Evolutionary conservation across 345 rosid genomes (phyloP).

Genomic region (Heritiera fomes): DNA sequence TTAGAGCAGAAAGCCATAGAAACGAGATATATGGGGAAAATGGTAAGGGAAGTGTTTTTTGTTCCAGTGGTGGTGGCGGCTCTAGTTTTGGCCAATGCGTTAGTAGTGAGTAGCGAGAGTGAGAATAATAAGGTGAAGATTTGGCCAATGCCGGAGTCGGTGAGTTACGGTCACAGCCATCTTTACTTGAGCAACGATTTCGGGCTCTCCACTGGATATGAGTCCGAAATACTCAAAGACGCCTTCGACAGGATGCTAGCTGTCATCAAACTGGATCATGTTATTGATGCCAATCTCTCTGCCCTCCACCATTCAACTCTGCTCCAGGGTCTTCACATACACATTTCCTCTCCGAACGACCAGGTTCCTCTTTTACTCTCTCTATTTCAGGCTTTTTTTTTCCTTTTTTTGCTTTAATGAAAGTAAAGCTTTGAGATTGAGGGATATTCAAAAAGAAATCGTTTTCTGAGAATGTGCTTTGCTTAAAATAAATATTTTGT

Average conservation of each 20-base stretch:
- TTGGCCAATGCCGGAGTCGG: slow-evolving; percentile 60
- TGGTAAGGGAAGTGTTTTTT: neutral
- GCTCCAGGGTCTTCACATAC: slow-evolving; percentile 48
- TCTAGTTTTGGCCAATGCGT: neutral
- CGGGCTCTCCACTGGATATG: slow-evolving; percentile 34
- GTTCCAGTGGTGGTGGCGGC: neutral
- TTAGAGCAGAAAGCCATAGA: neutral
- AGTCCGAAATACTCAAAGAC: slow-evolving; percentile 45
- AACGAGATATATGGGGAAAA: neutral
- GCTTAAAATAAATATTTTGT: too few species aligned
- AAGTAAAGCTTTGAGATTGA: neutral
- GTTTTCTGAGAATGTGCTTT: too few species aligned
- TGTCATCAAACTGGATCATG: slow-evolving; percentile 43
- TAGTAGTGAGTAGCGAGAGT: neutral
- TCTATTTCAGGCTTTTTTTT: neutral
- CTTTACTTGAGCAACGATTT: slow-evolving; percentile 42
- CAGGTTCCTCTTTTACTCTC: slow-evolving; percentile 34
- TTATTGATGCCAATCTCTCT: slow-evolving; percentile 37
- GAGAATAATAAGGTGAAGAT: slow-evolving; percentile 31
- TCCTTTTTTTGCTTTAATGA: neutral
- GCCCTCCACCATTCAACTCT: slow-evolving; percentile 26
- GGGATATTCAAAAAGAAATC: neutral
- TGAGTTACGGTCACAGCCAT: slow-evolving; percentile 39
- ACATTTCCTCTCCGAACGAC: slow-evolving; percentile 43
- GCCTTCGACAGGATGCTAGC: slow-evolving; percentile 57